Percentiles rank a stretch among this genome's conserved stretches.
Evolutionary conservation across 441 rosid species (phyloP).

Genomic region (Erodium trifolium): DNA sequence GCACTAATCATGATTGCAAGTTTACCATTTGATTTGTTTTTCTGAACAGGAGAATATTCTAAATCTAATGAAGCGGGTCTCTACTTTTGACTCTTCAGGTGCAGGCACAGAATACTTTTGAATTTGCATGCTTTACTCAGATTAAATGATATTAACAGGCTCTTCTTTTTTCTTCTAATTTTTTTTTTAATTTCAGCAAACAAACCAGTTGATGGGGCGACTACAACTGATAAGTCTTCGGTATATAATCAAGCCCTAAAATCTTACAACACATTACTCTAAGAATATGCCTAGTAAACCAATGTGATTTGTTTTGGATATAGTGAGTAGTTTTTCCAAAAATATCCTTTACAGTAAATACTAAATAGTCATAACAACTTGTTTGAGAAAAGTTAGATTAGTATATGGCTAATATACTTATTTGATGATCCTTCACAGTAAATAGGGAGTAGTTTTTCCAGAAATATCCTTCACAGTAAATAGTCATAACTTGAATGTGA

Average conservation of each 20-base stretch:
- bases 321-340: not conserved
- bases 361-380: no score
- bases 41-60: constrained; percentile 64
- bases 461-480: no score
- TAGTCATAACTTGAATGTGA: no score
- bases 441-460: no score
- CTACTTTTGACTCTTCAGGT: constrained; percentile 56
- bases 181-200: constrained; percentile 28
- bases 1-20: not conserved
- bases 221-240: constrained; percentile 58
- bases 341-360: not conserved
- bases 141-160: constrained; percentile 11
- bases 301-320: not conserved
- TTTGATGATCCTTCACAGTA: no score
- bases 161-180: constrained; percentile 11
- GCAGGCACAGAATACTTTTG: constrained; percentile 12
- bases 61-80: constrained; percentile 57
- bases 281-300: not conserved
- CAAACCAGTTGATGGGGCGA: constrained; percentile 41
- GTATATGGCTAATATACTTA: no score
- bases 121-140: constrained; percentile 8
- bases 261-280: not conserved
- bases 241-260: constrained; percentile 28
- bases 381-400: no score
- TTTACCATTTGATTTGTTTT: constrained; percentile 5